phyloP scores from a whole-genome alignment of 2,329 filamentous ascomycete genomes.

The Mollisia scopiformis region DNA sequence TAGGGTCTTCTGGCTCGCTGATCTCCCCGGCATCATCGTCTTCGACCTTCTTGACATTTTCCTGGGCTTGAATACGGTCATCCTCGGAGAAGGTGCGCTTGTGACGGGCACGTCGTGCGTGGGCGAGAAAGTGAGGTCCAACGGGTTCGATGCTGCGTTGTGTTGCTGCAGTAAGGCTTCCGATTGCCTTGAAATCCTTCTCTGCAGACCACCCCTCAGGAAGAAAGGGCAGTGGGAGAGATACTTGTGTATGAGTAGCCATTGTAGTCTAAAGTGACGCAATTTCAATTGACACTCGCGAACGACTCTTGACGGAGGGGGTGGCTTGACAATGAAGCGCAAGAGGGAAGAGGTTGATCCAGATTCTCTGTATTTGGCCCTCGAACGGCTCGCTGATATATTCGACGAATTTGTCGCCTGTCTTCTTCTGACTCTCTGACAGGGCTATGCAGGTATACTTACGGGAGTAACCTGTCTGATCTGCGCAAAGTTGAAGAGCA shows the following conservation, averaged over 20 bases:
- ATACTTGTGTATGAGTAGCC: slow-evolving; percentile 42
- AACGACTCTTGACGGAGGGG: too few relatives aligned
- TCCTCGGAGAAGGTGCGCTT: slow-evolving; percentile 99
- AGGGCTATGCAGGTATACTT: too few relatives aligned
- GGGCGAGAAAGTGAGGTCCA: slow-evolving; percentile 95
- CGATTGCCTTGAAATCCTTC: slow-evolving; percentile 88
- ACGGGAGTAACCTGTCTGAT: too few relatives aligned
- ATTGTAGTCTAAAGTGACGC: too few relatives aligned
- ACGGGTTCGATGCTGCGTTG: slow-evolving; percentile 94
- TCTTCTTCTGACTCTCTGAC: too few relatives aligned
- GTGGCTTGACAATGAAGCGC: too few relatives aligned
- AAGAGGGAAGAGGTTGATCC: too few relatives aligned
- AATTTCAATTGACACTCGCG: too few relatives aligned
- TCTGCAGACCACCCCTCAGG: slow-evolving; percentile 82
- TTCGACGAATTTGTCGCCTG: too few relatives aligned
- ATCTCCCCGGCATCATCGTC: slow-evolving; percentile 88
- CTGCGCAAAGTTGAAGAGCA: too few relatives aligned
- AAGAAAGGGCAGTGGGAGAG: slow-evolving; percentile 72
- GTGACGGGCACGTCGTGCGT: slow-evolving; percentile 92
- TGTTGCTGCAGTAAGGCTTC: slow-evolving; percentile 73
- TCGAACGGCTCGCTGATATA: too few relatives aligned
- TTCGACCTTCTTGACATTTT: slow-evolving; percentile 94
- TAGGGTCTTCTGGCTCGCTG: slow-evolving; percentile 89
- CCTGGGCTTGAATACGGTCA: slow-evolving; percentile 93
- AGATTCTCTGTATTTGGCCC: too few relatives aligned